These are phyloP conservation scores for Termitomyces eurrhizus DNA, from an alignment of 768 basidiomycete genomes.

Conservation along the genomic window DNA sequence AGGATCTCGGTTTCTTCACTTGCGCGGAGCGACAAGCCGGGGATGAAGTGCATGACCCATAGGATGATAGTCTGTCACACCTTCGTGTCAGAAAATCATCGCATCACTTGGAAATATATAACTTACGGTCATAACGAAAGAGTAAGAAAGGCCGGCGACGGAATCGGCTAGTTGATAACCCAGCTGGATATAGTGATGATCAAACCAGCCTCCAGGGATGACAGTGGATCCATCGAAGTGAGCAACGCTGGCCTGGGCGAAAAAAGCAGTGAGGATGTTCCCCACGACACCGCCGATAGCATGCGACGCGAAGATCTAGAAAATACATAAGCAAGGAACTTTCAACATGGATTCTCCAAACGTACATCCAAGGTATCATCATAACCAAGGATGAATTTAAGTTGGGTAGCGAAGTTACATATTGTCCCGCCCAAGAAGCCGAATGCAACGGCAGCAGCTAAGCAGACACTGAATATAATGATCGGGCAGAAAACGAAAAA, in stretches of 20 bases:
- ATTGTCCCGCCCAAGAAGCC: constrained; percentile 79
- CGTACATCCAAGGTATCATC: constrained; percentile 81
- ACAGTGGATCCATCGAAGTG: constrained; percentile 67
- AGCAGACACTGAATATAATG: not conserved
- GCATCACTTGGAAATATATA: not conserved
- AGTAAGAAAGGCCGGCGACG: constrained; percentile 58
- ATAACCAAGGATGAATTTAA: constrained; percentile 77
- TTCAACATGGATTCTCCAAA: not conserved
- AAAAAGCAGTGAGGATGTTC: constrained; percentile 83
- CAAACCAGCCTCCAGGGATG: constrained; percentile 85
- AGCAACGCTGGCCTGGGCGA: constrained; percentile 79
- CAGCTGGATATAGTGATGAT: constrained; percentile 77
- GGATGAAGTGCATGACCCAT: constrained; percentile 86
- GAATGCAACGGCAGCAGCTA: constrained; percentile 79
- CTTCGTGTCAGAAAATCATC: not conserved
- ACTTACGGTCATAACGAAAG: constrained; percentile 73
- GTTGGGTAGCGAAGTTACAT: constrained; percentile 95
- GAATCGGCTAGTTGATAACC: constrained; percentile 84
- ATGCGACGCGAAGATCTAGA: constrained; percentile 85
- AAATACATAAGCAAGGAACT: constrained; percentile 1
- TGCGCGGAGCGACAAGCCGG: constrained; percentile 70
- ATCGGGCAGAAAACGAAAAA: not conserved
- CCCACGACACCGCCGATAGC: constrained; percentile 76
- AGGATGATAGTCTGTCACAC: constrained; percentile 64
- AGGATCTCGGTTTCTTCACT: constrained; percentile 66